These are phyloP conservation scores for Ustilago vetiveriae DNA, from an alignment of 1,284 basidiomycete genomes.

Conservation along the genomic window DNA sequence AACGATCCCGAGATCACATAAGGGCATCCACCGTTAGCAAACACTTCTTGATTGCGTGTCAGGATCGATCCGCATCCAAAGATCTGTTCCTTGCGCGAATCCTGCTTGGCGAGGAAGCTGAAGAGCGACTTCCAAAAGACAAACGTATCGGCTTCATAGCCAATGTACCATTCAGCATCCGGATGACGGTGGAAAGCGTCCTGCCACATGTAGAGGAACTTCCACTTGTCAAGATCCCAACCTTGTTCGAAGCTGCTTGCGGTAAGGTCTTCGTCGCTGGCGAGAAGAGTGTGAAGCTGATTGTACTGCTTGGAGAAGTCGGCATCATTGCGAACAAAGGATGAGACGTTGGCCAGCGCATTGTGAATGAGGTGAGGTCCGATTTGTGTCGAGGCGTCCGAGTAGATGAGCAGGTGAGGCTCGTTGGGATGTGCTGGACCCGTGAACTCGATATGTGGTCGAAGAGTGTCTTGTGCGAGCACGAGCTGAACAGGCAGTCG, in stretches of 20 bases:
- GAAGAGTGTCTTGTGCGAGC: slow-evolving; percentile 7
- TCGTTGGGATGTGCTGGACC: slow-evolving; percentile 2
- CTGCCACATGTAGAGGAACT: slow-evolving; percentile 45
- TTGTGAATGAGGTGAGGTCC: slow-evolving; percentile 16
- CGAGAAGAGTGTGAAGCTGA: slow-evolving; percentile 11
- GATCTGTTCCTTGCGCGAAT: slow-evolving; percentile 12
- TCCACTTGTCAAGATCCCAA: slow-evolving; percentile 38
- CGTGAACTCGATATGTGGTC: slow-evolving; percentile 3
- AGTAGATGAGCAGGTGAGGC: slow-evolving; percentile 29
- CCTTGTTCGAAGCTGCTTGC: slow-evolving; percentile 9
- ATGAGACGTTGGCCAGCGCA: slow-evolving; percentile 32
- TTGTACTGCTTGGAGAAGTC: slow-evolving; percentile 19
- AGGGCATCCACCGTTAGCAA: slow-evolving; percentile 35
- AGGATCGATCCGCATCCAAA: slow-evolving; percentile 26
- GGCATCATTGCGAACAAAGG: slow-evolving; percentile 2
- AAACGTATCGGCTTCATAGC: slow-evolving; percentile 36
- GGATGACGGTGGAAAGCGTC: slow-evolving; percentile 27
- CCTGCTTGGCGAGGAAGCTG: slow-evolving; percentile 15
- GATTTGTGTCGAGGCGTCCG: slow-evolving; percentile 9
- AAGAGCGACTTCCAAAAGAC: slow-evolving; percentile 35
- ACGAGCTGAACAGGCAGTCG: slow-evolving; percentile 33
- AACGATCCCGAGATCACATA: slow-evolving; percentile 34
- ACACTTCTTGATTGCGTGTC: slow-evolving; percentile 15
- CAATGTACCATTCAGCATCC: slow-evolving; percentile 34
- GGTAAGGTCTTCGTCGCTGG: background rate